phyloP scores from a whole-genome alignment of 805 yeast species.

The Nakazawaea anatomiae region DNA sequence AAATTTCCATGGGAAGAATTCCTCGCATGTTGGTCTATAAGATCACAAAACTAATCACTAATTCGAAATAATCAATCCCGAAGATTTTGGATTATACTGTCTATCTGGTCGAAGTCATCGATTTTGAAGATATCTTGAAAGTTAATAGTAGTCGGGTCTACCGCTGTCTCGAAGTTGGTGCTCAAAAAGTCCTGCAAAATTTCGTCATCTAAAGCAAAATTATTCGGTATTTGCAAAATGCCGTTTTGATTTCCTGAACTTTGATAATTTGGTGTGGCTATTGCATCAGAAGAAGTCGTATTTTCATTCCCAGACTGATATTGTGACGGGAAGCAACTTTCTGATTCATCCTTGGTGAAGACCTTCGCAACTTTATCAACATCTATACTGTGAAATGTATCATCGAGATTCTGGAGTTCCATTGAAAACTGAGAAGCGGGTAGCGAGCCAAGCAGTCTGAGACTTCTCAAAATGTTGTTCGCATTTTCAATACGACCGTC shows the following conservation, averaged over 20 bases:
- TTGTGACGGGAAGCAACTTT: background rate
- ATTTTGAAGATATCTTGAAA: conserved; percentile 2
- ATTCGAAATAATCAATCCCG: background rate
- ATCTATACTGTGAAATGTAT: conserved; percentile 2
- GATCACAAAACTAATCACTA: background rate
- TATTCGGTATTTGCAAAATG: conserved; percentile 1
- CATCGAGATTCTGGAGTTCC: background rate
- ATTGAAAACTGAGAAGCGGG: conserved; percentile 1
- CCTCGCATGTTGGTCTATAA: background rate
- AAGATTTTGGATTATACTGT: background rate
- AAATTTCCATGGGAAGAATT: background rate
- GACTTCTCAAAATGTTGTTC: background rate
- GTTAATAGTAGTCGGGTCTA: background rate
- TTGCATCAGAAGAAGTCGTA: background rate
- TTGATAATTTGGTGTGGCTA: background rate
- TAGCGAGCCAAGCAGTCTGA: conserved; percentile 2
- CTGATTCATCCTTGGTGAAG: background rate
- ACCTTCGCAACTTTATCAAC: background rate
- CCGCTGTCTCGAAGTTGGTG: background rate
- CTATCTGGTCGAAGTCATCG: conserved; percentile 4
- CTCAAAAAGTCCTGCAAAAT: conserved; percentile 4
- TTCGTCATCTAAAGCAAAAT: conserved; percentile 5
- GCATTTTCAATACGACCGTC: background rate
- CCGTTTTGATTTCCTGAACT: background rate
- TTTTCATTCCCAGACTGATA: background rate